Percentiles rank a stretch among this genome's conserved stretches.
Evolutionary conservation across 2,329 filamentous ascomycete species (phyloP).

Genomic region (Trichoderma sp.): DNA sequence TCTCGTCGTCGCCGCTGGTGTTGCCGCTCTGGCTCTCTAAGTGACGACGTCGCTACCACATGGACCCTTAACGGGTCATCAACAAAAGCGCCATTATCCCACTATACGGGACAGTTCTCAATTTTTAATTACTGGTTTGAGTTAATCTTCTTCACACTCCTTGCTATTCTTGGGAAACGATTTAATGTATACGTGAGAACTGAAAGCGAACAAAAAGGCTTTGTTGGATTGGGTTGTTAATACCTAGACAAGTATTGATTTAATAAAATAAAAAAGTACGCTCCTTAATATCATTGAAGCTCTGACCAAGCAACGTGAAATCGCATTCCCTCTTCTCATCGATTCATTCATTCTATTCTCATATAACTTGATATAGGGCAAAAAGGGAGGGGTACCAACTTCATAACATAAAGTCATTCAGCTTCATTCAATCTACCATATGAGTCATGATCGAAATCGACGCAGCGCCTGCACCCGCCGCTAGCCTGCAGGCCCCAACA

Average conservation of each 20-base stretch:
- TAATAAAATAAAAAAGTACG: constrained; percentile 10
- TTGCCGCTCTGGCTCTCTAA: constrained; percentile 39
- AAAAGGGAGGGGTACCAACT: not conserved
- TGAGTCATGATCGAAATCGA: not conserved
- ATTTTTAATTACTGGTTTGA: not conserved
- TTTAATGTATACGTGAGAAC: not conserved
- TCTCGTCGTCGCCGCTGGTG: constrained; percentile 38
- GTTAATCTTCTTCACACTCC: constrained; percentile 15
- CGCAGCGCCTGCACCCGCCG: constrained; percentile 10
- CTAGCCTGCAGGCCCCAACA: constrained; percentile 29
- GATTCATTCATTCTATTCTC: not conserved
- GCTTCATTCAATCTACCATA: not conserved
- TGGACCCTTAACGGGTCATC: not conserved
- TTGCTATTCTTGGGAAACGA: not conserved
- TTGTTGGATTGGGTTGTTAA: not conserved
- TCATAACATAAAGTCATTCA: not conserved
- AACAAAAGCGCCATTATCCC: not conserved
- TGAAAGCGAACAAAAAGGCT: constrained; percentile 1
- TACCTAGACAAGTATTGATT: constrained; percentile 3
- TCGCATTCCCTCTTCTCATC: not conserved
- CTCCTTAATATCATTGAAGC: constrained; percentile 1
- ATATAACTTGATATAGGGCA: not conserved
- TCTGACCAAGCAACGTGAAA: not conserved
- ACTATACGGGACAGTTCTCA: constrained; percentile 8
- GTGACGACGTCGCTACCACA: not conserved